Evolutionary conservation across 768 basidiomycete species (phyloP).

Genomic region (Pleurotus sapidus): DNA sequence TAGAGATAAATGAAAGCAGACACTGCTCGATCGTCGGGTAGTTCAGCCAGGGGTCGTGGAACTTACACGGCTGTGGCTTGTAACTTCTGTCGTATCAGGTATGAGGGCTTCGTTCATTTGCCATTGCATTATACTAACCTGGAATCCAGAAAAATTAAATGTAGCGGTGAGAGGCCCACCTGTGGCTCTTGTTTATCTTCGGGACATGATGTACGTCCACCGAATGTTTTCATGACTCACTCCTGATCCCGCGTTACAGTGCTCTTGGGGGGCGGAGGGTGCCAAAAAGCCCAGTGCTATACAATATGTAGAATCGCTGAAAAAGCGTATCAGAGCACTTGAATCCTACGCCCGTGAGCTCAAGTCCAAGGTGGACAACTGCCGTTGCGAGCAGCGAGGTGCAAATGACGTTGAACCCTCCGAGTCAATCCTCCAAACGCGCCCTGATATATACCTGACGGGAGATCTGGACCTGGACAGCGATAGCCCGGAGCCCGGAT

Average conservation of each 20-base stretch:
- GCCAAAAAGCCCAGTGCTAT: slow-evolving; percentile 41
- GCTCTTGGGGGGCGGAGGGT: slow-evolving; percentile 40
- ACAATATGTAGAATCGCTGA: slow-evolving; percentile 43
- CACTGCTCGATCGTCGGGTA: slow-evolving; percentile 16
- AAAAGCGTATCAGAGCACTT: slow-evolving; percentile 36
- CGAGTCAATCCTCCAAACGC: slow-evolving; percentile 22
- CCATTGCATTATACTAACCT: background rate
- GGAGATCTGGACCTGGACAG: slow-evolving; percentile 18
- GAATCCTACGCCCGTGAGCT: slow-evolving; percentile 37
- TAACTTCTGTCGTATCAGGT: slow-evolving; percentile 39
- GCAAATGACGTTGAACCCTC: slow-evolving; percentile 20
- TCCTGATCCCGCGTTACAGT: slow-evolving; percentile 23
- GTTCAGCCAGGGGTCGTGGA: slow-evolving; percentile 29
- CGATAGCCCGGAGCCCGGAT: slow-evolving; percentile 18
- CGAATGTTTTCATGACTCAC: too few relatives aligned
- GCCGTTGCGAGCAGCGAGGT: slow-evolving; percentile 33
- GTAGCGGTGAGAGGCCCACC: slow-evolving; percentile 41
- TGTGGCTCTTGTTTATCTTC: slow-evolving; percentile 36
- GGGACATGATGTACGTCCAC: slow-evolving; percentile 33
- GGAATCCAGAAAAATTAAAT: slow-evolving; percentile 38
- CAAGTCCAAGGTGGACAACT: slow-evolving; percentile 41
- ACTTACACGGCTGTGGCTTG: slow-evolving; percentile 36
- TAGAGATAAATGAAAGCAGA: slow-evolving; percentile 18
- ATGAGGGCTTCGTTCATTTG: slow-evolving; percentile 10
- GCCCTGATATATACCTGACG: slow-evolving; percentile 21